Base-by-base conservation (phyloP, 441 rosid species). In the Pelargonium australe region DNA sequence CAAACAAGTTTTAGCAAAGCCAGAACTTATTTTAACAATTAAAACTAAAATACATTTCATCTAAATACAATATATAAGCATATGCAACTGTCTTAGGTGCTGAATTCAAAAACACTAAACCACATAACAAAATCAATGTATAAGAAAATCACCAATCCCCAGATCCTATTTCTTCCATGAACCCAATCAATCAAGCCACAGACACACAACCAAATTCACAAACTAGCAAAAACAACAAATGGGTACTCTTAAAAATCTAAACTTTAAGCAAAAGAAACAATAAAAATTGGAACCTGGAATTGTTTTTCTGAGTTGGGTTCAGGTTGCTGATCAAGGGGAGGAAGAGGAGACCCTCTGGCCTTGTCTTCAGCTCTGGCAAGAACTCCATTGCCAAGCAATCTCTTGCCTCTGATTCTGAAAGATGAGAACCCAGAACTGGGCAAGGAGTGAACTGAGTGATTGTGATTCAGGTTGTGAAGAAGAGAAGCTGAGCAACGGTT, bases 281-380 rank as follows among this genome's bases (percentile, higher is more conserved):
- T n/a, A 31, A 28, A 61, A 61, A 31, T 53, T 34, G 41, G 31
- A 80, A 90, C 93, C 96, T 90, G 40, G 44, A 82, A 76, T 73
- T 78, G 79, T 3, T 79, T 16, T 6, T 79, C 87, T 14, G 65
- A 71, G 72, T 62, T 78, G 77, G 84, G 60, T 70, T 65, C 79
- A 72, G 76, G 53, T 69, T 80, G 73, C 41, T 45, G 72, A 63
- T 78, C 80, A 64, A 63, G 44, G 37, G 87, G 51, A 69, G 84
- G 31, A 72, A 87, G 72, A 70, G 87, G 77, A 67, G 82, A 75
- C 17, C 66, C 81, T 68, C 78, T 76, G n/a, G 86, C 85, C 81
- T 85, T 83, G 75, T 90, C 89, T 82, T 90, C 96, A 51, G 92
- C 92, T 74, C 89, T 81, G 44, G 80, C 87, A 69, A 86, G 86